Base-by-base conservation (phyloP, 2,329 filamentous ascomycete genomes). In the Penicillium sp. region DNA sequence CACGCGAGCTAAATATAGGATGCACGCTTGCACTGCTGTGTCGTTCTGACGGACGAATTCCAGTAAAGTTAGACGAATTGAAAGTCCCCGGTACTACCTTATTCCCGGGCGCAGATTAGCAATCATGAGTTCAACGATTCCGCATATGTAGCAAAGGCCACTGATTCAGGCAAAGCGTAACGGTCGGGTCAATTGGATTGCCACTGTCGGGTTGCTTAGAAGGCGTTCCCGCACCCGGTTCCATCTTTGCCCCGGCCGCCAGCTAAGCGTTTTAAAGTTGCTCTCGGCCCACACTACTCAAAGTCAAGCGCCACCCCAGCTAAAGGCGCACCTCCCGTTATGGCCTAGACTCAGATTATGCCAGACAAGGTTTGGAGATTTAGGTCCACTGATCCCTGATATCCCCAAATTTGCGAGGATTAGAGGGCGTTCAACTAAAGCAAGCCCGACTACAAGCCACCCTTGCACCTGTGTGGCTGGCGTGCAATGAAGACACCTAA, bases 181-280 rank as follows among this genome's bases (percentile, higher is more conserved):
- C n/a, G 31, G n/a, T 55, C 22, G 28, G 53, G 17, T 47, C 22
- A 55, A 5, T 20, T 55, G 53, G 31, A 47, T 48, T 54, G 51
- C 41, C n/a, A 55, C 53, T 41, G 20, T 55, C 53, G 53, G 53
- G 42, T 47, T 47, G 53, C 39, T 55, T 45, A 55, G 39, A 43
- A 55, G 41, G 31, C 15, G 17, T 55, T 48, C 34, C 53, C 51
- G 38, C 38, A 28, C 35, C 53, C 41, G 28, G 12, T 28, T 55
- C 53, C 37, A 55, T 55, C 31, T 45, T 48, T 55, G 39, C 53
- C 20, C 31, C 15, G 53, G 31, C 28, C 53, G 42, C 53, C 41
- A 55, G 41, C 50, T 53, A 53, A 53, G 35, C 50, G 14, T 39
- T 39, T 41, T 25, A 28, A 28, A 37, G 2, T 53, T 17, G 20